Percentiles rank a stretch among this genome's conserved stretches.
Evolutionary conservation across 73 alveolate genomes (phyloP).

Genomic region (Paramecium sonneborni): DNA sequence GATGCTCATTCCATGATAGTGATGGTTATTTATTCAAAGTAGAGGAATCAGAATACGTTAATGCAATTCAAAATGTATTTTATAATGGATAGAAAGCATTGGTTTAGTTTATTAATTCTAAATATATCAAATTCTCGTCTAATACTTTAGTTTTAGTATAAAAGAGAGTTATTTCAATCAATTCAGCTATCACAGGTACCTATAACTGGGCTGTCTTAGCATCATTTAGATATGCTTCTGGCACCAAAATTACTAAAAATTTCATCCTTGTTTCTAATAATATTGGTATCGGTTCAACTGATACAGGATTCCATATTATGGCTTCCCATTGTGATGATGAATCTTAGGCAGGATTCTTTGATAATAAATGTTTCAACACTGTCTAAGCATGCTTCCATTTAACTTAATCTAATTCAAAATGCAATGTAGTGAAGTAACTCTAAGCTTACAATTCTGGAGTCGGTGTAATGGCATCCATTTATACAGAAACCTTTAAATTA

Average conservation of each 20-base stretch:
- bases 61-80: not conserved
- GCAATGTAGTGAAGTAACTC: not conserved
- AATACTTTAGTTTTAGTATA: conserved; percentile 20
- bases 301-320: conserved; percentile 52
- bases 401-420: not conserved
- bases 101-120: not conserved
- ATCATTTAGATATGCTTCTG: conserved; percentile 6
- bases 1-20: conserved; percentile 56
- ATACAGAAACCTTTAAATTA: not conserved
- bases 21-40: conserved; percentile 35
- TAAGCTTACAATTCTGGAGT: not conserved
- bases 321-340: not conserved
- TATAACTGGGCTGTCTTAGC: conserved; percentile 48
- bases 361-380: not conserved
- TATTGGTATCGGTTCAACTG: conserved; percentile 13
- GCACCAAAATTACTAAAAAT: conserved; percentile 3
- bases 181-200: conserved; percentile 5
- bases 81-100: conserved; percentile 60
- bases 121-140: not conserved
- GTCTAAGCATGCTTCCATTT: conserved; percentile 17
- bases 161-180: conserved; percentile 47
- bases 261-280: not conserved
- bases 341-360: not conserved
- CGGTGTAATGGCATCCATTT: not conserved
- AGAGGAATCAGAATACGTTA: conserved; percentile 43